Conservation (phyloP, 1,284 basidiomycete genomes). For the Peniophora sp. region DNA sequence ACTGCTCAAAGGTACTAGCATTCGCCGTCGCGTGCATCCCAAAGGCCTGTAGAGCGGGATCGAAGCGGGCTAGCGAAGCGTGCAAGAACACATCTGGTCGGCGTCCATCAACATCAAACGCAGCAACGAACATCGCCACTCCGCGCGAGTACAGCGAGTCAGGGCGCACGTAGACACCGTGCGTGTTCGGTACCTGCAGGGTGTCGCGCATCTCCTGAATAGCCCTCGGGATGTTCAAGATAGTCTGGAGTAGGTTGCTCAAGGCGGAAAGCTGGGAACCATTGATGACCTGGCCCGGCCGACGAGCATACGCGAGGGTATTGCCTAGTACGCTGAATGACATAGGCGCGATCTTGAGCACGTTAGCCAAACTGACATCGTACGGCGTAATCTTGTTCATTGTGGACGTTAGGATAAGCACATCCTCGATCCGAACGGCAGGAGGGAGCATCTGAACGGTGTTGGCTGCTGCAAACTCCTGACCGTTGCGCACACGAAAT, state of each 20-base stretch:
- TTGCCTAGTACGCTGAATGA: no score
- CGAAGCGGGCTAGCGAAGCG: not conserved
- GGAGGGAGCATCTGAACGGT: not conserved
- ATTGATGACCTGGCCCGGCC: not conserved
- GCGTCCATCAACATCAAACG: not conserved
- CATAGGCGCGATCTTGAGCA: not conserved
- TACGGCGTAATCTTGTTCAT: not conserved
- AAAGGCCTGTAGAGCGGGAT: not conserved
- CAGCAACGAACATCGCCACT: not conserved
- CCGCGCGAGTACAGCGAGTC: not conserved
- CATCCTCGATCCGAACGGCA: not conserved
- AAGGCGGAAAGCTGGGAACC: not conserved
- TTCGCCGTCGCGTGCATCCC: not conserved
- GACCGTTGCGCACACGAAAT: not conserved
- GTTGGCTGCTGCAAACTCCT: not conserved
- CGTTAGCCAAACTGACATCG: not conserved
- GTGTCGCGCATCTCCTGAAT: not conserved
- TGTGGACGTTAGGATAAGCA: not conserved
- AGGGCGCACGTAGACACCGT: not conserved
- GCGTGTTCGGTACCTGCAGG: not conserved
- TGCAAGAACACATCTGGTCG: not conserved
- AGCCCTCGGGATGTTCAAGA: not conserved
- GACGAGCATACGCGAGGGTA: not conserved
- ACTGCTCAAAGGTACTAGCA: not conserved
- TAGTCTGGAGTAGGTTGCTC: not conserved